Evolutionary conservation across 371 early-diverging fungal genomes (phyloP).

Genomic region (Thermomucor indicae-seudaticae): DNA sequence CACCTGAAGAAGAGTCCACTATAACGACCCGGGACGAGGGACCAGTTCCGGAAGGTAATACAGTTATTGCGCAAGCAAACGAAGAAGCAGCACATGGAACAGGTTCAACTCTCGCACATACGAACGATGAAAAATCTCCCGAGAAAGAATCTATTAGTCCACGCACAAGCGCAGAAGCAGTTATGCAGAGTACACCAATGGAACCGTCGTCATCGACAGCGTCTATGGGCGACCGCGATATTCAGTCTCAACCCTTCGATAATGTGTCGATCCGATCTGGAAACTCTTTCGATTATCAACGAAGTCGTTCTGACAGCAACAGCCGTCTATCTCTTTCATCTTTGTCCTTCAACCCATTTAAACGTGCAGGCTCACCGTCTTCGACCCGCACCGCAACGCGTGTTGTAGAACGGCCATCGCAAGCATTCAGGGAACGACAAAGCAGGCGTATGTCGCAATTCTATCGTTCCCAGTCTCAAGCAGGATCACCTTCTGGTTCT

Average conservation of each 20-base stretch:
- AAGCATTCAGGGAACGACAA: conserved; percentile 21
- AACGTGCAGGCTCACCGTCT: conserved; percentile 3
- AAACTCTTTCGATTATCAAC: neutral
- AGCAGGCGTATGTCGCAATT: conserved; percentile 22
- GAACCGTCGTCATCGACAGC: neutral
- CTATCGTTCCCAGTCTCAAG: conserved; percentile 5
- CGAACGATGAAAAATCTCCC: too few relatives aligned
- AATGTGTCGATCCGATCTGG: neutral
- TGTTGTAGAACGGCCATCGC: conserved; percentile 15
- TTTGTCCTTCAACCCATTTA: neutral
- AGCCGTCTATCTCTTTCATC: neutral
- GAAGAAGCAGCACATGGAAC: too few relatives aligned
- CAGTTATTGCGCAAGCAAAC: neutral
- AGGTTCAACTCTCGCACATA: too few relatives aligned
- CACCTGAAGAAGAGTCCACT: neutral
- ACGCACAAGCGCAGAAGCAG: too few relatives aligned
- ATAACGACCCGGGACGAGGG: neutral
- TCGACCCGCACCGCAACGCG: conserved; percentile 1
- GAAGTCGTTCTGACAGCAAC: neutral
- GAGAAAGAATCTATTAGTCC: too few relatives aligned
- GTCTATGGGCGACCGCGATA: neutral
- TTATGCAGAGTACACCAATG: too few relatives aligned
- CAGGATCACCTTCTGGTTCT: conserved; percentile 5
- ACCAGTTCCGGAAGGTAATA: neutral
- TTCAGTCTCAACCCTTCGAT: neutral